These are phyloP conservation scores for Yamadazyma buinensis DNA, from an alignment of 1,139 yeast genomes.

Conservation along the genomic window DNA sequence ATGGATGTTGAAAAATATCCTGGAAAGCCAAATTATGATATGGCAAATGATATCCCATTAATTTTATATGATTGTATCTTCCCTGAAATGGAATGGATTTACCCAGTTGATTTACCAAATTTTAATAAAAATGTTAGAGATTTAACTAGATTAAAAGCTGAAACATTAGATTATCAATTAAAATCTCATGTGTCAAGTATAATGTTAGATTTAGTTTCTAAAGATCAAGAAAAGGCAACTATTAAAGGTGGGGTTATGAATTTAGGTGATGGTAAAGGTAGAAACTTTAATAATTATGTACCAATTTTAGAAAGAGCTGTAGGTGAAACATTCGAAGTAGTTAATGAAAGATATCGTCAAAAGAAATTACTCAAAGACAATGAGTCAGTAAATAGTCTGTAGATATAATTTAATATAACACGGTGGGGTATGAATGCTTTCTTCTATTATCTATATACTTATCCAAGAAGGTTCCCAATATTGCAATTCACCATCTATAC, in stretches of 20 bases:
- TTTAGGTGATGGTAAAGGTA: slow-evolving; percentile 71
- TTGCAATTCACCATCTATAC: slow-evolving; percentile 39
- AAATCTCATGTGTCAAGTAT: slow-evolving; percentile 32
- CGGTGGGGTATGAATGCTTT: no score
- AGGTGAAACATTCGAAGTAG: slow-evolving; percentile 58
- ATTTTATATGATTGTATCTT: slow-evolving; percentile 86
- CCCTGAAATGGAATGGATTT: slow-evolving; percentile 63
- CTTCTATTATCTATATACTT: slow-evolving; percentile 18
- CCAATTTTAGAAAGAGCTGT: slow-evolving; percentile 57
- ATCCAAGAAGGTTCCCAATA: slow-evolving; percentile 60
- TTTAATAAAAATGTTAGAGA: slow-evolving; percentile 24
- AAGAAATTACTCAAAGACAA: slow-evolving; percentile 25
- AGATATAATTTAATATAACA: no score
- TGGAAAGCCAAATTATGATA: slow-evolving; percentile 74
- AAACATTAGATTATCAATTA: slow-evolving; percentile 31
- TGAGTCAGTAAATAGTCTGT: neutral
- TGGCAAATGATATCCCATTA: slow-evolving; percentile 92
- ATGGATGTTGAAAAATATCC: slow-evolving; percentile 59
- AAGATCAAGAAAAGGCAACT: slow-evolving; percentile 15
- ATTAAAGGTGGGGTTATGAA: slow-evolving; percentile 41
- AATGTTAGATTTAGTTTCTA: slow-evolving; percentile 21
- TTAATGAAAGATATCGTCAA: slow-evolving; percentile 60
- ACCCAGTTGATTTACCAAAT: slow-evolving; percentile 19
- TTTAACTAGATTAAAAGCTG: slow-evolving; percentile 22
- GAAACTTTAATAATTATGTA: slow-evolving; percentile 51